Conservation (phyloP, 1,284 basidiomycete species). For the Papiliotrema laurentii region DNA sequence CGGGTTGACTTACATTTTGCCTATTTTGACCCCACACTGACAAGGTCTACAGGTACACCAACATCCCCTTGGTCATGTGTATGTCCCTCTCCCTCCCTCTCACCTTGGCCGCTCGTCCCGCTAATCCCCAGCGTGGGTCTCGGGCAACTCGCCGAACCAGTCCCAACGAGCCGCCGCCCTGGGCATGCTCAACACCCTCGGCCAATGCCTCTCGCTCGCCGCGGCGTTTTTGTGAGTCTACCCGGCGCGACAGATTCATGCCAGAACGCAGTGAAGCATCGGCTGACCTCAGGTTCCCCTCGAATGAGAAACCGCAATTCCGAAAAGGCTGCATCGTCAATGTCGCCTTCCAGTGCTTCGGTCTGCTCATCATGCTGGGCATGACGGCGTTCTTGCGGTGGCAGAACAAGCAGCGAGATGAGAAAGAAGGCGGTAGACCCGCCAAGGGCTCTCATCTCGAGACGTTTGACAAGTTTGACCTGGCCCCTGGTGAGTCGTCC, state of each 20-base stretch:
- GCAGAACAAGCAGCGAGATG: slow-evolving; percentile 48
- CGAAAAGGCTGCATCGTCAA: slow-evolving; percentile 48
- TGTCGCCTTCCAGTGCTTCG: slow-evolving; percentile 47
- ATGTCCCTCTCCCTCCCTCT: slow-evolving; percentile 2
- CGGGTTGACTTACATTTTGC: no score
- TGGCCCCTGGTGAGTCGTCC: slow-evolving; percentile 31
- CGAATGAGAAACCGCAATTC: slow-evolving; percentile 44
- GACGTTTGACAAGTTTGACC: slow-evolving; percentile 30
- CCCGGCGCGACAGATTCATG: no score
- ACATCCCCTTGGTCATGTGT: slow-evolving; percentile 41
- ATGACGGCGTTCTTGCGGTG: slow-evolving; percentile 46
- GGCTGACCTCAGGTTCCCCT: slow-evolving; percentile 41
- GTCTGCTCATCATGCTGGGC: slow-evolving; percentile 37
- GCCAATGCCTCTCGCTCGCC: slow-evolving; percentile 49
- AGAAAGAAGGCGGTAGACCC: slow-evolving; percentile 46
- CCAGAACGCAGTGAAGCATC: neutral
- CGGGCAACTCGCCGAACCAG: slow-evolving; percentile 42
- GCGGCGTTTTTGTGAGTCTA: slow-evolving; percentile 44
- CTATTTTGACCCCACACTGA: no score
- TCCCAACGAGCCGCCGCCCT: slow-evolving; percentile 47
- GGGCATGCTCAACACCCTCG: slow-evolving; percentile 51
- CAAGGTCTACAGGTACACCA: no score
- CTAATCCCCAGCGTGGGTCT: slow-evolving; percentile 36
- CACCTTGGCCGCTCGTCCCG: slow-evolving; percentile 7
- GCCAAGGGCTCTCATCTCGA: slow-evolving; percentile 27